These are phyloP conservation scores for Circinella umbellata DNA, from an alignment of 371 early-diverging fungal species.

Conservation along the genomic window DNA sequence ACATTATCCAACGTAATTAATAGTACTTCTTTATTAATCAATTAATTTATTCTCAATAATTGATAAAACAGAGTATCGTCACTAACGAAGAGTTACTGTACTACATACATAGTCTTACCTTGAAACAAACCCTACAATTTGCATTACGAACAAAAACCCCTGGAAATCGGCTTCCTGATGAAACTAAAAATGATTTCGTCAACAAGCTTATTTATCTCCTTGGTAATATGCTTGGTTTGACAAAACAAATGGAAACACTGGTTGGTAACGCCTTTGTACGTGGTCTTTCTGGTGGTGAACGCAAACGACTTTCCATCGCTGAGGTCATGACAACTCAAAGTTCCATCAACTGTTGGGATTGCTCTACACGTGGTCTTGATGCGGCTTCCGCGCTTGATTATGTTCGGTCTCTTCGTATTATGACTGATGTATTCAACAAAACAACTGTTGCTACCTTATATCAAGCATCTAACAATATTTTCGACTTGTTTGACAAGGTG, in stretches of 20 bases:
- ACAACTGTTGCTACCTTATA: slow-evolving; percentile 67
- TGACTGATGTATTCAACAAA: slow-evolving; percentile 63
- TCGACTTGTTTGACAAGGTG: slow-evolving; percentile 76
- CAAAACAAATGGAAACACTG: slow-evolving; percentile 73
- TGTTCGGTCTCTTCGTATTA: slow-evolving; percentile 65
- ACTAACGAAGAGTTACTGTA: too few relatives aligned
- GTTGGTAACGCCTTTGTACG: slow-evolving; percentile 84
- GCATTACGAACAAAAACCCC: slow-evolving; percentile 55
- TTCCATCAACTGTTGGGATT: slow-evolving; percentile 83
- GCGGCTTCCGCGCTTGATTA: slow-evolving; percentile 84
- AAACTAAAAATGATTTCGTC: slow-evolving; percentile 23
- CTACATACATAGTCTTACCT: slow-evolving; percentile 26
- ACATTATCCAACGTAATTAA: slow-evolving; percentile 31
- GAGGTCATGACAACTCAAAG: slow-evolving; percentile 82
- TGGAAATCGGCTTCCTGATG: slow-evolving; percentile 32
- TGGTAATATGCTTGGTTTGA: slow-evolving; percentile 68
- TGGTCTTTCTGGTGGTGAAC: slow-evolving; percentile 86
- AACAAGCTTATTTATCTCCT: slow-evolving; percentile 45
- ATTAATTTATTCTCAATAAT: too few relatives aligned
- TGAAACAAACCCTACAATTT: slow-evolving; percentile 54
- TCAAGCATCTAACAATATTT: slow-evolving; percentile 77
- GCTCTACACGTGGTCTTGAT: slow-evolving; percentile 89
- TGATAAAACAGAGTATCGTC: too few relatives aligned
- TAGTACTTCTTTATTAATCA: too few relatives aligned
- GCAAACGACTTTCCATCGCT: slow-evolving; percentile 85